These are phyloP conservation scores for Bryoglossum gracile DNA, from an alignment of 495 filamentous ascomycete species.

Conservation along the genomic window DNA sequence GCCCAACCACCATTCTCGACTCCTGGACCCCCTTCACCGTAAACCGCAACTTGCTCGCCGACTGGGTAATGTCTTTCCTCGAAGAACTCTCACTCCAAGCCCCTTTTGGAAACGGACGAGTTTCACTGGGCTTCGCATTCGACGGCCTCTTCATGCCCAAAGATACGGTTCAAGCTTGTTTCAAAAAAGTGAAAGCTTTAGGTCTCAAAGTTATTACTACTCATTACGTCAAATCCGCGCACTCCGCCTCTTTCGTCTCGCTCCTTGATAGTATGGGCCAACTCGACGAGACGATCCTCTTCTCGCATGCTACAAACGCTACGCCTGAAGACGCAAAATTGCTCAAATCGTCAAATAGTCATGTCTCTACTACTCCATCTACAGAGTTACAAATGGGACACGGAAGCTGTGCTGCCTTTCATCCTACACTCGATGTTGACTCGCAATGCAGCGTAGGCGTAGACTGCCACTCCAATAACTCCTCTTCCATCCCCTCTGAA, in stretches of 20 bases:
- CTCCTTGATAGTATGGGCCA: conserved; percentile 30
- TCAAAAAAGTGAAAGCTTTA: conserved; percentile 23
- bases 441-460: conserved; percentile 36
- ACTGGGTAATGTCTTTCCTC: conserved; percentile 35
- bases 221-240: conserved; percentile 24
- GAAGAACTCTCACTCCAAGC: conserved; percentile 26
- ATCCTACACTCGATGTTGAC: conserved; percentile 16
- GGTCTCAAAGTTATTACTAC: conserved; percentile 33
- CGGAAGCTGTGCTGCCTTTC: conserved; percentile 9
- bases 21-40: conserved; percentile 32
- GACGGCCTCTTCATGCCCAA: conserved; percentile 33
- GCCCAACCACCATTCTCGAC: conserved; percentile 28
- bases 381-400: conserved; percentile 39
- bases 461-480: conserved; percentile 41
- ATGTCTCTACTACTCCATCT: conserved; percentile 34
- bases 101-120: conserved; percentile 34
- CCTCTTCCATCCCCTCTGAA: conserved; percentile 36
- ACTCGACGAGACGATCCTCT: conserved; percentile 30
- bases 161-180: conserved; percentile 29
- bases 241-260: conserved; percentile 28
- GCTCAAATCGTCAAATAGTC: conserved; percentile 21
- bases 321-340: conserved; percentile 24
- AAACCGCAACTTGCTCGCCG: conserved; percentile 28
- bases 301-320: conserved; percentile 31
- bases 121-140: conserved; percentile 36